phyloP scores from a whole-genome alignment of 345 rosid species.

The Abelmoschus esculentus region DNA sequence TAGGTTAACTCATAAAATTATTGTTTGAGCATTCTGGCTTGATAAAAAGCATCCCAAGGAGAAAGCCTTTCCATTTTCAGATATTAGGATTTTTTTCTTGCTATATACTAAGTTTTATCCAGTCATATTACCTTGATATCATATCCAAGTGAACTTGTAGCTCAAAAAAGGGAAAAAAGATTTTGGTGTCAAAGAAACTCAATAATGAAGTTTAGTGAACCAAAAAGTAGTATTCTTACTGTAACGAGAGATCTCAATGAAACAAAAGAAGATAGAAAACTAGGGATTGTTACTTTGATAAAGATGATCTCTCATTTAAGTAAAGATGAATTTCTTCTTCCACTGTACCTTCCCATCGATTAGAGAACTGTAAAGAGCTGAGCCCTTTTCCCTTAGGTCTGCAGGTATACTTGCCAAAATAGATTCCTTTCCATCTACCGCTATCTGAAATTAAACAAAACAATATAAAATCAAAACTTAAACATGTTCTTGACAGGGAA shows the following conservation, averaged over 20 bases:
- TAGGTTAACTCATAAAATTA: neutral
- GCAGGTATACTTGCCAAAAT: conserved; percentile 70
- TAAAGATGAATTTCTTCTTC: neutral
- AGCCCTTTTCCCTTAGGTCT: conserved; percentile 65
- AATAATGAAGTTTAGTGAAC: neutral
- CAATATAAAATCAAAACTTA: neutral
- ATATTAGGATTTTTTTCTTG: neutral
- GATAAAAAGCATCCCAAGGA: neutral
- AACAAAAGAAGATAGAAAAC: neutral
- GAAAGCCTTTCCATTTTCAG: neutral
- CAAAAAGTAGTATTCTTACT: neutral
- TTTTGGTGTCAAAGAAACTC: neutral
- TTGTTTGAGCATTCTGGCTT: neutral
- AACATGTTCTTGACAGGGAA: neutral
- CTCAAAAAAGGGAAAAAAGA: neutral
- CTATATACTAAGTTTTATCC: neutral
- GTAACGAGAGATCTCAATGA: neutral
- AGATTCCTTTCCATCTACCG: conserved; percentile 60
- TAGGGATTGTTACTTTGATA: too few relatives aligned
- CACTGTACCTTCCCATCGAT: conserved; percentile 37
- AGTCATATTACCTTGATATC: neutral
- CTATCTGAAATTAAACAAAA: conserved; percentile 43
- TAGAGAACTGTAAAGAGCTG: conserved; percentile 53
- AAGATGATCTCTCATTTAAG: too few relatives aligned
- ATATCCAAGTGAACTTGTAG: neutral